phyloP scores from a whole-genome alignment of 345 rosid genomes.

The Kernera saxatilis region DNA sequence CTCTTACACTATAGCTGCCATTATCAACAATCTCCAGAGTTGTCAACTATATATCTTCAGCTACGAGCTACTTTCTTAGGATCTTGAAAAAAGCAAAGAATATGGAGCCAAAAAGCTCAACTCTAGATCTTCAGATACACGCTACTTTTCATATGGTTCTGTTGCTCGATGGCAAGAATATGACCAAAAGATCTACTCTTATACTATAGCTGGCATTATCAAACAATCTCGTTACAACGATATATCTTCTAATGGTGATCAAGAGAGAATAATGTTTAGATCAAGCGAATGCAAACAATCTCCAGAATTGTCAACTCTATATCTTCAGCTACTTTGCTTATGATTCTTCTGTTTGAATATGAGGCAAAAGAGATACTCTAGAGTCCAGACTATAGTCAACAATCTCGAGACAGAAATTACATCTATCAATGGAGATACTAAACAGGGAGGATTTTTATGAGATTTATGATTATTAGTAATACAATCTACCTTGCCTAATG shows the following conservation, averaged over 20 bases:
- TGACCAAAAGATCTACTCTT: not conserved
- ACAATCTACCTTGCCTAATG: conserved; percentile 86
- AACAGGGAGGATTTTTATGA: not conserved
- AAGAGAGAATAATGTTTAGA: not conserved
- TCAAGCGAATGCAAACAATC: not conserved
- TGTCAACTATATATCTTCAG: not conserved
- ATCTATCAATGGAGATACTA: not conserved
- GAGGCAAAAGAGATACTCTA: not conserved
- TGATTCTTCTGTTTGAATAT: not conserved
- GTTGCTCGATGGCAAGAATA: not conserved
- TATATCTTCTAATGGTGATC: not conserved
- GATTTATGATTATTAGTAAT: not conserved
- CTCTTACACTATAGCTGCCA: not conserved
- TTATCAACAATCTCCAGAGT: not conserved
- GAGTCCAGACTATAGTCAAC: not conserved
- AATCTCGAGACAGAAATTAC: no score
- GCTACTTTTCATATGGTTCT: not conserved
- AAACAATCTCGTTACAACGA: not conserved
- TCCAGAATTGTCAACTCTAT: not conserved
- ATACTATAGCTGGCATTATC: not conserved
- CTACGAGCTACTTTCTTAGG: not conserved
- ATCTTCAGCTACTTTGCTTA: no score
- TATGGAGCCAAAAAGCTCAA: not conserved
- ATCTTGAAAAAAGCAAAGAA: not conserved
- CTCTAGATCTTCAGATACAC: not conserved